Evolutionary conservation across 2,329 filamentous ascomycete species (phyloP).

Genomic region (Fusarium subglutinans): DNA sequence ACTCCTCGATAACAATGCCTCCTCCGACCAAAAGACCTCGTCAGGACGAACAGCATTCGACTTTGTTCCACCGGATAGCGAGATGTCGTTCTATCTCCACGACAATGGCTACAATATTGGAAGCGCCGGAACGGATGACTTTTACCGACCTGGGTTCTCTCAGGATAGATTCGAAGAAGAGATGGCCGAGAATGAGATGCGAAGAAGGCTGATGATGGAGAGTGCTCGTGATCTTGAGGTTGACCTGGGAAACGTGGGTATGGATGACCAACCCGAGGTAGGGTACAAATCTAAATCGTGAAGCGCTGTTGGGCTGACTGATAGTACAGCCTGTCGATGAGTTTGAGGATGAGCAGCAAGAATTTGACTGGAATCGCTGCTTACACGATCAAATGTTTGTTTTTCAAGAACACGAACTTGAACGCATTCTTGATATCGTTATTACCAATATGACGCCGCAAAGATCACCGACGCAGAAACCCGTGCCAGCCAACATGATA

Average conservation of each 20-base stretch:
- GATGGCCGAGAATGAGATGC: conserved; percentile 95
- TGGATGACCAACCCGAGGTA: conserved; percentile 95
- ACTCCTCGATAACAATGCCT: conserved; percentile 90
- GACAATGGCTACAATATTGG: conserved; percentile 93
- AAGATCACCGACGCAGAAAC: conserved; percentile 94
- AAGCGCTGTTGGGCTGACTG: background rate
- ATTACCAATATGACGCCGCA: conserved; percentile 99
- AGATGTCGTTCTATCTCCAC: conserved; percentile 94
- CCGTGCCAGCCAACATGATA: conserved; percentile 95
- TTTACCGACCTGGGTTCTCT: conserved; percentile 90
- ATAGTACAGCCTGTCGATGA: conserved; percentile 73
- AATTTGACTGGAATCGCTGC: conserved; percentile 95
- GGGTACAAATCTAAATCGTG: conserved; percentile 37
- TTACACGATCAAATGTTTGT: conserved; percentile 99
- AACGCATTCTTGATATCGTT: conserved; percentile 91
- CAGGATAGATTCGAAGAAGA: conserved; percentile 97
- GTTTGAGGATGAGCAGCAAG: conserved; percentile 86
- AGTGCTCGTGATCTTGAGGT: conserved; percentile 97
- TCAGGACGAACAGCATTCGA: conserved; percentile 94
- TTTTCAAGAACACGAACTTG: conserved; percentile 93
- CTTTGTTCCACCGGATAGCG: conserved; percentile 93
- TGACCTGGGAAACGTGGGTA: conserved; percentile 91
- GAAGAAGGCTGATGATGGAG: conserved; percentile 98
- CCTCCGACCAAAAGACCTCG: conserved; percentile 94
- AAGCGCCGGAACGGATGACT: conserved; percentile 84